Evolutionary conservation across 305 asterid genomes (phyloP).

Genomic region (Rubia balearica): DNA sequence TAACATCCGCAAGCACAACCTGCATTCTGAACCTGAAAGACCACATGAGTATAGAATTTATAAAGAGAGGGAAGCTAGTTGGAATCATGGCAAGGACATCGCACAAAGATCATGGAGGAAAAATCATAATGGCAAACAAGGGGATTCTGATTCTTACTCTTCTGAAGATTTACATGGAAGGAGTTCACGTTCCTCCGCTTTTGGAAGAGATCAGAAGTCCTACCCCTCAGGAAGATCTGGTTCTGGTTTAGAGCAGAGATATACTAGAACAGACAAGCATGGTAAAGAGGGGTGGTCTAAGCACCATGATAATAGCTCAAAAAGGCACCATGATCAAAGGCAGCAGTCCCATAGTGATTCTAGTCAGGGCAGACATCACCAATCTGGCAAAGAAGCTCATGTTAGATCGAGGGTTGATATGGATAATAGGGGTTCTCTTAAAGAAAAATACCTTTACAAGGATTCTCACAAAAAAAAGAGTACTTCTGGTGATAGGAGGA

Average conservation of each 20-base stretch:
- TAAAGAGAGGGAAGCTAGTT: too few relatives aligned
- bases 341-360: constrained; percentile 40
- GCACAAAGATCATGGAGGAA: too few relatives aligned
- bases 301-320: constrained; percentile 39
- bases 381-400: constrained; percentile 30
- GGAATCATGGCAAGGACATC: too few relatives aligned
- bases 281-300: constrained; percentile 37
- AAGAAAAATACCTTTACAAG: constrained; percentile 8
- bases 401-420: constrained; percentile 22
- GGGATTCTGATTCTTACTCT: constrained; percentile 20
- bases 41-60: too few relatives aligned
- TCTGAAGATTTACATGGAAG: constrained; percentile 19
- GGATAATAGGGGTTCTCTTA: constrained; percentile 21
- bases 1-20: too few relatives aligned
- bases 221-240: constrained; percentile 38
- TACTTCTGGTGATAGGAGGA: constrained; percentile 27
- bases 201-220: constrained; percentile 42
- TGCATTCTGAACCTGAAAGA: too few relatives aligned
- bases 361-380: constrained; percentile 34
- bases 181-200: constrained; percentile 30
- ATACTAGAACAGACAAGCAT: constrained; percentile 38
- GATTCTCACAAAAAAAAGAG: constrained; percentile 17
- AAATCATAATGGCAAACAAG: constrained; percentile 28
- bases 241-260: too few relatives aligned
- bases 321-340: constrained; percentile 37